phyloP scores from a whole-genome alignment of 164 flowering plant species.

The Magnolia kwangsiensis region DNA sequence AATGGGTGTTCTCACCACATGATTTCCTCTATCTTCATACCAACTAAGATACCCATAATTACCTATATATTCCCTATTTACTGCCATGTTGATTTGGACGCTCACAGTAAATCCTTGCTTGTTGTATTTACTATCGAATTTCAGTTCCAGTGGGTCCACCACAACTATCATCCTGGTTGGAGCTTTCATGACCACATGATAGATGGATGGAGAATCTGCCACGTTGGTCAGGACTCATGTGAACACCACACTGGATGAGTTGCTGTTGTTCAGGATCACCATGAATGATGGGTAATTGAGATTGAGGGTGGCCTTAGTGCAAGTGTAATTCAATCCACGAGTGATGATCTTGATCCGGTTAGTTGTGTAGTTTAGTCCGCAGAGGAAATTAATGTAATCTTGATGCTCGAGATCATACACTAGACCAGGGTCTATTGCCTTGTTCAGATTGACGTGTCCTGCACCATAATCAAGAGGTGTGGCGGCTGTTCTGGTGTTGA shows the following conservation, averaged over 20 bases:
- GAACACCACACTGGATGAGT: slow-evolving; percentile 14
- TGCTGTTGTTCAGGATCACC: slow-evolving; percentile 19
- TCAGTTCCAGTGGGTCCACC: slow-evolving; percentile 6
- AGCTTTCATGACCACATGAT: slow-evolving; percentile 11
- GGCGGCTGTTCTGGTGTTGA: slow-evolving; percentile 10
- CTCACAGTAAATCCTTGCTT: slow-evolving; percentile 6
- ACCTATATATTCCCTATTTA: background rate
- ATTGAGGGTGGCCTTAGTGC: slow-evolving; percentile 22
- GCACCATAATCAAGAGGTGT: slow-evolving; percentile 39
- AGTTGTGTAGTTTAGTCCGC: slow-evolving; percentile 29
- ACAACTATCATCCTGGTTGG: slow-evolving; percentile 10
- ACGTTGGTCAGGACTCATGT: slow-evolving; percentile 21
- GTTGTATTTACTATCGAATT: slow-evolving; percentile 3
- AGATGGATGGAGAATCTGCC: slow-evolving; percentile 10
- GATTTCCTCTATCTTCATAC: slow-evolving; percentile 35
- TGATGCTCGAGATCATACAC: slow-evolving; percentile 28
- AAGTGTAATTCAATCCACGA: slow-evolving; percentile 13
- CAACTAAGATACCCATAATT: slow-evolving; percentile 42
- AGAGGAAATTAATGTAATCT: slow-evolving; percentile 31
- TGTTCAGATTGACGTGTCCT: slow-evolving; percentile 35
- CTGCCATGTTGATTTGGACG: slow-evolving; percentile 26
- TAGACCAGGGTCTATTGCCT: slow-evolving; percentile 44
- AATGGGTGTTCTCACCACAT: slow-evolving; percentile 54
- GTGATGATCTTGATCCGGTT: slow-evolving; percentile 25
- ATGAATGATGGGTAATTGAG: slow-evolving; percentile 33